phyloP scores from a whole-genome alignment of 2,329 filamentous ascomycete genomes.

The Penicillium sp. region DNA sequence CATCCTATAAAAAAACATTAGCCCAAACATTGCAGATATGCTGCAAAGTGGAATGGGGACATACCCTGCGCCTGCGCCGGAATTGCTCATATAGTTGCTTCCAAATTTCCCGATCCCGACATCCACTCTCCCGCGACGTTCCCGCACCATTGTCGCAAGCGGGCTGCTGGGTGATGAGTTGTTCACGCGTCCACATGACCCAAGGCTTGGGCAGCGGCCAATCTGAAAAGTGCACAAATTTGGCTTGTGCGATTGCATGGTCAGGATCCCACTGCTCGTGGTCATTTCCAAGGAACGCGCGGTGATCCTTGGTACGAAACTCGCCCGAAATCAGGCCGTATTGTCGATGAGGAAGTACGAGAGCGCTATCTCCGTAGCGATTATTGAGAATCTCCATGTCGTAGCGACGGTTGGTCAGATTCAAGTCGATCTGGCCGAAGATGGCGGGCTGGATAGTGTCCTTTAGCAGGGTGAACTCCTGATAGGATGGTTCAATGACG shows the following conservation, averaged over 20 bases:
- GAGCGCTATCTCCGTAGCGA: constrained; percentile 52
- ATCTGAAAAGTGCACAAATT: constrained; percentile 65
- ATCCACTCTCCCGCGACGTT: constrained; percentile 32
- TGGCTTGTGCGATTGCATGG: constrained; percentile 52
- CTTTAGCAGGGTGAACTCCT: constrained; percentile 39
- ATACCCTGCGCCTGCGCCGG: constrained; percentile 28
- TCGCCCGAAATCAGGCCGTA: constrained; percentile 59
- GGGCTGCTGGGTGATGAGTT: constrained; percentile 29
- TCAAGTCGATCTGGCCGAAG: constrained; percentile 24
- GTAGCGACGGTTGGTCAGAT: constrained; percentile 32
- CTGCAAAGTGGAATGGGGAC: background rate
- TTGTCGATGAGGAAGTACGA: constrained; percentile 59
- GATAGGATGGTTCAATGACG: constrained; percentile 53
- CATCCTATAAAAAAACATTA: constrained; percentile 15
- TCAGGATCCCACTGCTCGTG: constrained; percentile 56
- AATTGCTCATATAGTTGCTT: constrained; percentile 35
- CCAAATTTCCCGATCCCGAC: constrained; percentile 34
- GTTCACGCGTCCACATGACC: constrained; percentile 40
- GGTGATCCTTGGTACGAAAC: constrained; percentile 53
- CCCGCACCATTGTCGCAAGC: constrained; percentile 32
- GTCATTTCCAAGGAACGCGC: constrained; percentile 45
- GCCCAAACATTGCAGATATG: background rate
- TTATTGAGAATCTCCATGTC: constrained; percentile 66
- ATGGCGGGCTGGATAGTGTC: constrained; percentile 21
- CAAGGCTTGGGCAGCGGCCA: constrained; percentile 65